Conservation (phyloP, 1,284 basidiomycete genomes). For the Phellopilus nigrolimitatus region DNA sequence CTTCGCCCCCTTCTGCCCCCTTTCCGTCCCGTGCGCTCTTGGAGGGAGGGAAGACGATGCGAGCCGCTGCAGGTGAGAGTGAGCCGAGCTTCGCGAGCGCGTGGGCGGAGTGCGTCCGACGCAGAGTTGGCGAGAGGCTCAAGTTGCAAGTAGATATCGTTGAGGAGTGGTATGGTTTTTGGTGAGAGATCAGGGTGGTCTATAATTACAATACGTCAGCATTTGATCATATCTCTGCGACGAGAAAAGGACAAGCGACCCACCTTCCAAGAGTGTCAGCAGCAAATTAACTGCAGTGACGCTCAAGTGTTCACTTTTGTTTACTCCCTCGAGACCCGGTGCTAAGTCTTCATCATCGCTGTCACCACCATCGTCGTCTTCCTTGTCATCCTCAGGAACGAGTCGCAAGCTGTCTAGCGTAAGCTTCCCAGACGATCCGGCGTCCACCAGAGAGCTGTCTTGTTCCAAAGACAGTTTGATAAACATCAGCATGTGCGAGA, state of each 20-base stretch:
- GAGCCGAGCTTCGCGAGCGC: slow-evolving; percentile 75
- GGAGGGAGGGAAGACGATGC: slow-evolving; percentile 33
- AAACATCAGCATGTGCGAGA: slow-evolving; percentile 64
- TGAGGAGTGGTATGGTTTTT: slow-evolving; percentile 55
- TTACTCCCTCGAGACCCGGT: slow-evolving; percentile 30
- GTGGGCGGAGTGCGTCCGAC: slow-evolving; percentile 45
- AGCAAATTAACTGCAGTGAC: slow-evolving; percentile 75
- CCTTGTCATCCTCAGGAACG: slow-evolving; percentile 31
- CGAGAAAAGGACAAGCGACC: slow-evolving; percentile 14
- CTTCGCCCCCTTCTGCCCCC: slow-evolving; percentile 32
- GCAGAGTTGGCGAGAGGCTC: slow-evolving; percentile 48
- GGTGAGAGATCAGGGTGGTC: slow-evolving; percentile 70
- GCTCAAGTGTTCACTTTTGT: slow-evolving; percentile 59
- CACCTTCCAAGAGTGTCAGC: slow-evolving; percentile 81
- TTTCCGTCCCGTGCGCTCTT: slow-evolving; percentile 22
- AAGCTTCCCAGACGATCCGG: slow-evolving; percentile 23
- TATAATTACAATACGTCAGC: slow-evolving; percentile 32
- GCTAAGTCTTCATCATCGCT: slow-evolving; percentile 58
- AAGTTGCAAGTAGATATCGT: slow-evolving; percentile 66
- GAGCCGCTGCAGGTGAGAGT: slow-evolving; percentile 75
- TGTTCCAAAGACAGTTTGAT: slow-evolving; percentile 63
- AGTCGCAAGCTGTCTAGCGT: slow-evolving; percentile 41
- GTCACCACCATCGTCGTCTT: slow-evolving; percentile 36
- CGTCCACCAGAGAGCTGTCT: slow-evolving; percentile 22
- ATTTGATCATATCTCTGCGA: not conserved